These are phyloP conservation scores for Setomelanomma holmii DNA, from an alignment of 2,329 filamentous ascomycete genomes.

Conservation along the genomic window DNA sequence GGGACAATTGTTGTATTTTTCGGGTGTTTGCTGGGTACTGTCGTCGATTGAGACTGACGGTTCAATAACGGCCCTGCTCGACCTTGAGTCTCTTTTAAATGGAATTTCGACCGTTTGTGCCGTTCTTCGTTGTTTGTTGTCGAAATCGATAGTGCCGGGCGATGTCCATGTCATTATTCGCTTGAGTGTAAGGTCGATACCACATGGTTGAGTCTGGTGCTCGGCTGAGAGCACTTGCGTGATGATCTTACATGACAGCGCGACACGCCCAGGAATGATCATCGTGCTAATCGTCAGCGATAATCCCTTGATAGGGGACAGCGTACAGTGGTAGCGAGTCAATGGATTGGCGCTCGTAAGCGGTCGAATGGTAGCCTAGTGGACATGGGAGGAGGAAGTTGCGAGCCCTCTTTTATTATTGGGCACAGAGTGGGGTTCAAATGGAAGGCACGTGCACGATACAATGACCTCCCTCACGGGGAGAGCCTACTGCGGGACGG, in stretches of 20 bases:
- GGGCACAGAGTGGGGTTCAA: no score
- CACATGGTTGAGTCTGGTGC: constrained; percentile 26
- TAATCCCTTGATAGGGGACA: background rate
- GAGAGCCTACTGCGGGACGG: no score
- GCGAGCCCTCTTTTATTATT: no score
- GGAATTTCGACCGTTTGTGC: constrained; percentile 2
- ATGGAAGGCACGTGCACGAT: no score
- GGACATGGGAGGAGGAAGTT: no score
- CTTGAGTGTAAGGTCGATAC: constrained; percentile 32
- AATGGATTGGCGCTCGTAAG: no score
- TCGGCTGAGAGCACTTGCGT: constrained; percentile 4
- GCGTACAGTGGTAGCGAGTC: no score
- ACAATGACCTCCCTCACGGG: no score
- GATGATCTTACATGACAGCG: constrained; percentile 6
- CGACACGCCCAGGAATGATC: constrained; percentile 16
- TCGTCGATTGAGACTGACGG: no score
- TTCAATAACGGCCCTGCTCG: background rate
- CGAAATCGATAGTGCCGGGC: constrained; percentile 7
- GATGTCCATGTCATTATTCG: constrained; percentile 24
- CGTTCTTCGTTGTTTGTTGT: constrained; percentile 7
- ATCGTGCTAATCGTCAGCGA: background rate
- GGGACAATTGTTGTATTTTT: background rate
- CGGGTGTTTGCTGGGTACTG: background rate
- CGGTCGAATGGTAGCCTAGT: no score
- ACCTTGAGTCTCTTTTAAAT: background rate